These are phyloP conservation scores for Dryas integrifolia DNA, from an alignment of 331 rosid species.

Conservation along the genomic window DNA sequence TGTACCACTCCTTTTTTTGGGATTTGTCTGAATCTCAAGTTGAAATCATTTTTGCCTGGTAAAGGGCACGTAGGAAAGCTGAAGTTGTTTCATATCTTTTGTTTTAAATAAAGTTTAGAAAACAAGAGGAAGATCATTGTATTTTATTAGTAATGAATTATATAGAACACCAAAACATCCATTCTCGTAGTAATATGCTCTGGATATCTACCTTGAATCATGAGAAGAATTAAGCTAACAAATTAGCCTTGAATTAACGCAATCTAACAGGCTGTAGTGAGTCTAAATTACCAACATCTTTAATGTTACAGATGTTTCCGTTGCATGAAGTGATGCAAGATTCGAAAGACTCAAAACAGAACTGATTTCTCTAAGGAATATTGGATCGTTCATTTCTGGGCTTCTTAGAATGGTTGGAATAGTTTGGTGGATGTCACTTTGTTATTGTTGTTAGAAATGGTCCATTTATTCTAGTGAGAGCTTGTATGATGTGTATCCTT, in stretches of 20 bases:
- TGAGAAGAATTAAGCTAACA: no score
- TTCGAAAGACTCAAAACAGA: background rate
- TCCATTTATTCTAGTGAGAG: background rate
- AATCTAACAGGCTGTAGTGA: no score
- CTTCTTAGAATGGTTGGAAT: background rate
- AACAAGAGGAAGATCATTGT: no score
- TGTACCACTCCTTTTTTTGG: background rate
- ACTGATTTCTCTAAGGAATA: background rate
- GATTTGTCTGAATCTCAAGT: conserved; percentile 7
- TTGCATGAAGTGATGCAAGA: background rate
- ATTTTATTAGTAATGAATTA: no score
- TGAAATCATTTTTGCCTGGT: background rate
- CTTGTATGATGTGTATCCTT: background rate
- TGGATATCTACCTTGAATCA: no score
- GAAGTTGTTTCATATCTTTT: background rate
- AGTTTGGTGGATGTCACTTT: background rate
- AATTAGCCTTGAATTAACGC: no score
- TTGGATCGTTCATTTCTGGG: background rate
- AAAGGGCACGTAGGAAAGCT: background rate
- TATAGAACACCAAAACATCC: no score
- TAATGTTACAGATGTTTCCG: background rate
- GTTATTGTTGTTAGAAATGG: background rate
- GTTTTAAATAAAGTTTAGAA: no score
- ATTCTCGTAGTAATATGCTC: no score
- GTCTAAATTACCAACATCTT: no score